phyloP scores from a whole-genome alignment of 805 yeast genomes.

The Komagataella mondaviorum region DNA sequence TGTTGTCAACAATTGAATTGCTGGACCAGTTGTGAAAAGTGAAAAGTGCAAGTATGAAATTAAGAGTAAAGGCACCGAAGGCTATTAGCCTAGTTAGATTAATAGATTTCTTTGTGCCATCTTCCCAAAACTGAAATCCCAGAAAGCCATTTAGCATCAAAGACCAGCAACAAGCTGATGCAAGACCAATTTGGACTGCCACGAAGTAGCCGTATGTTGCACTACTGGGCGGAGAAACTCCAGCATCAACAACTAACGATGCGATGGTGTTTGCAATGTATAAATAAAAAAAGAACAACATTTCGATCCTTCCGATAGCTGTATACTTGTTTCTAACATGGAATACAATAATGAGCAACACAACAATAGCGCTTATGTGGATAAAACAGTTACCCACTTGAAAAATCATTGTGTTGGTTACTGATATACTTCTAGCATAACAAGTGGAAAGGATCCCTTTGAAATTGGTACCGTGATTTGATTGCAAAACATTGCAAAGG shows the following conservation, averaged over 20 bases:
- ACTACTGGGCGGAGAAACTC: constrained; percentile 83
- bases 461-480: constrained; percentile 24
- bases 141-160: constrained; percentile 63
- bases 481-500: constrained; percentile 60
- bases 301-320: constrained; percentile 86
- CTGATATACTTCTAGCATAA: constrained; percentile 72
- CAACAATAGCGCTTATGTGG: constrained; percentile 59
- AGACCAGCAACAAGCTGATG: constrained; percentile 59
- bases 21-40: constrained; percentile 61
- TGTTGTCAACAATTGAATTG: constrained; percentile 25
- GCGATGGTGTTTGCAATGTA: constrained; percentile 44
- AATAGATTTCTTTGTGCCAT: constrained; percentile 65
- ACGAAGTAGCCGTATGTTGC: constrained; percentile 69
- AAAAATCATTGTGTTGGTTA: constrained; percentile 87
- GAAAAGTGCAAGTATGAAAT: constrained; percentile 53
- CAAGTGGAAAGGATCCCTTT: constrained; percentile 66
- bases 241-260: constrained; percentile 76
- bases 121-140: constrained; percentile 91
- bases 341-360: constrained; percentile 58
- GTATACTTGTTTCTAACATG: constrained; percentile 78
- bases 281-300: constrained; percentile 58
- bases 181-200: constrained; percentile 63
- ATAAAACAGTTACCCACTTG: constrained; percentile 81
- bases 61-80: constrained; percentile 42
- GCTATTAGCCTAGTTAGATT: constrained; percentile 38